Conservation (phyloP, 352 stramenopile genomes). For the Halophytophthora polymorphica region DNA sequence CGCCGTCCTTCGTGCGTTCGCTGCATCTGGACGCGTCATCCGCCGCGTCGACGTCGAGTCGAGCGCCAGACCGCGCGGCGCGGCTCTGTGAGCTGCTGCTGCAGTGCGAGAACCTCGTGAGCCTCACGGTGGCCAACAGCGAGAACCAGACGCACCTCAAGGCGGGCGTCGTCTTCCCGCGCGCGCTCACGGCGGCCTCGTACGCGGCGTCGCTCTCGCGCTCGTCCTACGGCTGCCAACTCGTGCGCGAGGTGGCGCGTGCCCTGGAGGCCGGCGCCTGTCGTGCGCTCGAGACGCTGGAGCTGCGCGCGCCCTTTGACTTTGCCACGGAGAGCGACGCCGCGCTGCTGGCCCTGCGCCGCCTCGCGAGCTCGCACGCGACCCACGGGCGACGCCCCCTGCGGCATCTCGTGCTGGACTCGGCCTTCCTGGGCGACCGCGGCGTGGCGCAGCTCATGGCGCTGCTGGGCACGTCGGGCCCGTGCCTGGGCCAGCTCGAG, state of each 20-base stretch:
- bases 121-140: slow-evolving; percentile 50
- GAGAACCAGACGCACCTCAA: slow-evolving; percentile 35
- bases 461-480: slow-evolving; percentile 20
- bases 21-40: slow-evolving; percentile 38
- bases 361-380: slow-evolving; percentile 18
- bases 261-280: slow-evolving; percentile 38
- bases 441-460: slow-evolving; percentile 33
- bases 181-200: slow-evolving; percentile 17
- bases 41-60: slow-evolving; percentile 1
- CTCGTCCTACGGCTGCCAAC: slow-evolving; percentile 33
- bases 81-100: slow-evolving; percentile 26
- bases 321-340: slow-evolving; percentile 55
- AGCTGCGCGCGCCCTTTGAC: slow-evolving; percentile 55
- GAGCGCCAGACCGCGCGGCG: slow-evolving; percentile 12
- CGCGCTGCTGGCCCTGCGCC: slow-evolving; percentile 30
- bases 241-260: slow-evolving; percentile 33
- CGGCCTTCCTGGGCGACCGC: slow-evolving; percentile 55
- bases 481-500: slow-evolving; percentile 31
- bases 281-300: slow-evolving; percentile 34
- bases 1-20: slow-evolving; percentile 38
- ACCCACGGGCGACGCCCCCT: slow-evolving; percentile 9
- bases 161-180: slow-evolving; percentile 34
- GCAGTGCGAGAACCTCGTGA: slow-evolving; percentile 37
- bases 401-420: slow-evolving; percentile 47
- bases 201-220: slow-evolving; percentile 19